Percentiles rank a stretch among this genome's conserved stretches.
These are phyloP conservation scores for Peziza echinospora DNA, from an alignment of 495 filamentous ascomycete genomes.

Conservation along the genomic window DNA sequence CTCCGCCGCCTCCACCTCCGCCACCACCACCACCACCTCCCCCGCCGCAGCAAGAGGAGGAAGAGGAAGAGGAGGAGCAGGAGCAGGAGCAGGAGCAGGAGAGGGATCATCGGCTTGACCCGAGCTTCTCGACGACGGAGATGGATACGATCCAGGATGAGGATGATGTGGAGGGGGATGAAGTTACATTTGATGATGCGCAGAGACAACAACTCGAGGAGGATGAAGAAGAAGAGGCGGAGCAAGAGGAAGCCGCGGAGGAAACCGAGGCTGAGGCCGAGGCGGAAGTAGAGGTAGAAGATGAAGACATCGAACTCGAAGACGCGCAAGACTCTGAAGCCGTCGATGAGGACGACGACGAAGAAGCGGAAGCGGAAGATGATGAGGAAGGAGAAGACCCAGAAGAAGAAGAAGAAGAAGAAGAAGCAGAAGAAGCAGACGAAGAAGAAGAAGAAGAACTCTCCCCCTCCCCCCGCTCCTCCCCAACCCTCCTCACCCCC, in stretches of 20 bases:
- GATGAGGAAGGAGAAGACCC: neutral
- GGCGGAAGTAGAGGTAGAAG: neutral
- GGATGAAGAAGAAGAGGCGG: neutral
- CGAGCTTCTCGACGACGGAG: neutral
- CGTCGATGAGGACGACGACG: neutral
- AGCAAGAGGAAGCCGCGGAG: neutral
- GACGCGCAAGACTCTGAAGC: neutral
- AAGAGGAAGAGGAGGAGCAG: neutral
- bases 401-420: neutral
- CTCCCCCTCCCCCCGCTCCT: neutral
- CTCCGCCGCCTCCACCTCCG: no score
- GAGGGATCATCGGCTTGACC: neutral
- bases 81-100: neutral
- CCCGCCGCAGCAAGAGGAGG: neutral
- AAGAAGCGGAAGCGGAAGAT: neutral
- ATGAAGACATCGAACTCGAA: neutral
- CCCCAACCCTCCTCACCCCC: constrained; percentile 1
- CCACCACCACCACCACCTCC: neutral
- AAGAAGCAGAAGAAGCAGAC: neutral
- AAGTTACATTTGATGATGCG: neutral
- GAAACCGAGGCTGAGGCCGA: neutral
- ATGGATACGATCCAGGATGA: neutral
- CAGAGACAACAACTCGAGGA: neutral
- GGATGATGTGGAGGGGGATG: neutral
- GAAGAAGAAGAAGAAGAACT: neutral